Base-by-base conservation (phyloP, 129 eudicot species). In the Calendula officinalis region DNA sequence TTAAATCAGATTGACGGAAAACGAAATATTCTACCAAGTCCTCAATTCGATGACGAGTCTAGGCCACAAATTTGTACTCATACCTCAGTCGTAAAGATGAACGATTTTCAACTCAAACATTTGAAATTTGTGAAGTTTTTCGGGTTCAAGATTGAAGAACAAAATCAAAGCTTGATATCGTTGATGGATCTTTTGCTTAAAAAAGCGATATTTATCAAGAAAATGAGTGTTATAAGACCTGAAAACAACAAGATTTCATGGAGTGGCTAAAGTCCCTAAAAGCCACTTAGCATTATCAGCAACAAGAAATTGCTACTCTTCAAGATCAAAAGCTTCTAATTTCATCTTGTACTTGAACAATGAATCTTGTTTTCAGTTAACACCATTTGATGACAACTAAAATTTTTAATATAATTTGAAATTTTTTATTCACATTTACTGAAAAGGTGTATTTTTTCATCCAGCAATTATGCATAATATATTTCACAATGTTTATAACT, bases 101-200 rank as follows among this genome's bases (percentile, higher is more conserved):
- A 56, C 5, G 47, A 68, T 41, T 39, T 35, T 53, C 67, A 37
- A 39, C 76, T 78, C 17, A 64, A 68, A 33, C 58, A 73, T 64
- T 40, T 78, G 41, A 63, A 50, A 12, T 4, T 3, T 38, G 70
- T 78, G 30, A 68, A 63, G 39, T 27, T 73, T 41, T 48, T 57
- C 1, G 76, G 79, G 47, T 73, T 78, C 52, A 68, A 30, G 57
- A 38, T 58, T 33, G 50, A 69, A 55, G 58, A 62, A 41, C 69
- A 73, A 33, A 43, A 73, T 7, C 14, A 37, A 59, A 60, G 17
- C 41, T 39, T 70, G 60, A 59, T 63, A 41, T 17, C 69, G 6
- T 56, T 78, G 60, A 78, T 78, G 60, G 79, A 78, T 69, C 59
- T 78, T 56, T 58, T 78, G 60, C 76, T 78, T n/a, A 67, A 68